phyloP scores from a whole-genome alignment of 768 basidiomycete genomes.

The Serendipita indica region DNA sequence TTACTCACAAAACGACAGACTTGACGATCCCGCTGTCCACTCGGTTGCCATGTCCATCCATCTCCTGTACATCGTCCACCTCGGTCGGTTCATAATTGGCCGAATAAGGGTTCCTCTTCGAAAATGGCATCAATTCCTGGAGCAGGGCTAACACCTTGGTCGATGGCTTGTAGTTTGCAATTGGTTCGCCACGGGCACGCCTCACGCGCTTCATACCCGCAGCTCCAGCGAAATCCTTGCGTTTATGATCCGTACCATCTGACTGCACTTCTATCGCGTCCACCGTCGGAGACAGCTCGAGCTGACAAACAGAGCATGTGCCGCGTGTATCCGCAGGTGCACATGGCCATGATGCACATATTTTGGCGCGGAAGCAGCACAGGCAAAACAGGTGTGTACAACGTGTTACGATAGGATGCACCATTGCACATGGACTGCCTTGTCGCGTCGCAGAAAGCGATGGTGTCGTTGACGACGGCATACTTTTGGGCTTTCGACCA shows the following conservation, averaged over 20 bases:
- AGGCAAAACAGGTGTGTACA: slow-evolving; percentile 92
- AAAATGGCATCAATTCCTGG: slow-evolving; percentile 64
- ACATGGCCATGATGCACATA: slow-evolving; percentile 71
- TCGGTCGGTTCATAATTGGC: slow-evolving; percentile 62
- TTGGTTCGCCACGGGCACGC: slow-evolving; percentile 9
- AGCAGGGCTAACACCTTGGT: slow-evolving; percentile 82
- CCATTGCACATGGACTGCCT: slow-evolving; percentile 43
- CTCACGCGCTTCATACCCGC: slow-evolving; percentile 12
- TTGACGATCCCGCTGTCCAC: slow-evolving; percentile 62
- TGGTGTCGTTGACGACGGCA: slow-evolving; percentile 16
- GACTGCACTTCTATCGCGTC: slow-evolving; percentile 77
- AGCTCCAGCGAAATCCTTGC: slow-evolving; percentile 13
- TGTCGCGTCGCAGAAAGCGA: slow-evolving; percentile 64
- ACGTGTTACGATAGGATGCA: slow-evolving; percentile 64
- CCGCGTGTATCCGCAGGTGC: slow-evolving; percentile 37
- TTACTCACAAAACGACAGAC: slow-evolving; percentile 86
- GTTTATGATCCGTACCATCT: slow-evolving; percentile 28
- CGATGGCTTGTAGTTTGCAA: slow-evolving; percentile 55
- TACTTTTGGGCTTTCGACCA: slow-evolving; percentile 27
- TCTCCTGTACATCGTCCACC: slow-evolving; percentile 57
- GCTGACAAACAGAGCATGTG: slow-evolving; percentile 67
- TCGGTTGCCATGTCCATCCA: slow-evolving; percentile 57
- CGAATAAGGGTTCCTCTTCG: slow-evolving; percentile 73
- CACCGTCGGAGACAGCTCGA: slow-evolving; percentile 37
- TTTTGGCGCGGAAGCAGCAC: slow-evolving; percentile 65